phyloP scores from a whole-genome alignment of 2,329 filamentous ascomycete genomes.

The Calonectria multiphialidica region DNA sequence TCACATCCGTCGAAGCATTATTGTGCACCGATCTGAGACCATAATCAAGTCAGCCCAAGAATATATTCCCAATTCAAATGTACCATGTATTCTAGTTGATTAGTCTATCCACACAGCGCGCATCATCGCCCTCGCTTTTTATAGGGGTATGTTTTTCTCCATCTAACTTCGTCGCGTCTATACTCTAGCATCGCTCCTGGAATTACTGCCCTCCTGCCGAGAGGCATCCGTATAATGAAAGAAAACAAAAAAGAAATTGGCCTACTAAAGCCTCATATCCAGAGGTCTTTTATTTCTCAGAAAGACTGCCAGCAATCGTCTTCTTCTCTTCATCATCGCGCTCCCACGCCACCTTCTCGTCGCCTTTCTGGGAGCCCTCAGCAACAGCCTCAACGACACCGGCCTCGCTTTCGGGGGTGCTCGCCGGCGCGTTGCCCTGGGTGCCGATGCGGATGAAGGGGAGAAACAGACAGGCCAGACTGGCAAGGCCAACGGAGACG shows the following conservation, averaged over 20 bases:
- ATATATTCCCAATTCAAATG: background rate
- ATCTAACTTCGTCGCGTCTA: background rate
- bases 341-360: background rate
- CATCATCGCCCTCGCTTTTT: background rate
- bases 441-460: constrained; percentile 36
- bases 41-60: background rate
- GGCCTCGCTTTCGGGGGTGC: constrained; percentile 20
- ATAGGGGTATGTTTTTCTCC: background rate
- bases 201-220: background rate
- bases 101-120: background rate
- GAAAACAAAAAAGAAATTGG: background rate
- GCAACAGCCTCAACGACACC: constrained; percentile 27
- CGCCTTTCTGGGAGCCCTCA: background rate
- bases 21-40: too few species aligned
- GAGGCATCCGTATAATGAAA: background rate
- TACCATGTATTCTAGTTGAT: background rate
- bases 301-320: constrained; percentile 5
- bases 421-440: constrained; percentile 31
- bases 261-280: background rate
- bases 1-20: too few species aligned
- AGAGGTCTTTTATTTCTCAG: constrained; percentile 5
- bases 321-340: constrained; percentile 12
- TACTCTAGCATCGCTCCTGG: background rate
- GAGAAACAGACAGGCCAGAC: constrained; percentile 27
- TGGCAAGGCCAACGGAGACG: constrained; percentile 36